Evolutionary conservation across 2,329 filamentous ascomycete genomes (phyloP).

Genomic region (Ophiostoma pallidulum): DNA sequence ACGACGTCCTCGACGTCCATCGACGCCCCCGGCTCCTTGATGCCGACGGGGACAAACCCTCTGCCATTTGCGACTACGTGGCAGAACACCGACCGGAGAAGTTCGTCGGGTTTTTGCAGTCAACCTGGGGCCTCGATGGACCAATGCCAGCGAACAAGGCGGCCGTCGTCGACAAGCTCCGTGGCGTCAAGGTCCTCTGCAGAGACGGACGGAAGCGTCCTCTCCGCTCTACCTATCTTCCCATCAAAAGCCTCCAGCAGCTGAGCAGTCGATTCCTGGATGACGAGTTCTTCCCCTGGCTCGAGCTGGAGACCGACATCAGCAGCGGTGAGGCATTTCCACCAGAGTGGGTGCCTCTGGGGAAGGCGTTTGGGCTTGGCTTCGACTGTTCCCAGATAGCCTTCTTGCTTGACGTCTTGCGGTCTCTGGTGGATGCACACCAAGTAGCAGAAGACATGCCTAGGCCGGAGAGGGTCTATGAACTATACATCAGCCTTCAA

Average conservation of each 20-base stretch:
- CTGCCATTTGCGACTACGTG: not conserved
- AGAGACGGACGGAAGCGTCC: not conserved
- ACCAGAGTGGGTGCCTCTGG: not conserved
- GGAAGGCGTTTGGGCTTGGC: not conserved
- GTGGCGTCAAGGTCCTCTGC: not conserved
- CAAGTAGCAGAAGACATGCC: not conserved
- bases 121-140: not conserved
- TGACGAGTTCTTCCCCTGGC: slow-evolving; percentile 1
- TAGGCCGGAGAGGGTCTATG: not conserved
- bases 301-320: not conserved
- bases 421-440: not conserved
- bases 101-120: not conserved
- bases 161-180: not conserved
- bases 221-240: not conserved
- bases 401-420: not conserved
- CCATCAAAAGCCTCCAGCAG: not conserved
- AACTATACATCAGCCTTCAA: not conserved
- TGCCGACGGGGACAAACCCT: not conserved
- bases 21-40: not conserved
- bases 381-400: not conserved
- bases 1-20: not conserved
- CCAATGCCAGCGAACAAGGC: not conserved
- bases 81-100: not conserved
- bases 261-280: not conserved
- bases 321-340: not conserved